phyloP scores from a whole-genome alignment of 441 rosid genomes.

The Macaranga tanarius region DNA sequence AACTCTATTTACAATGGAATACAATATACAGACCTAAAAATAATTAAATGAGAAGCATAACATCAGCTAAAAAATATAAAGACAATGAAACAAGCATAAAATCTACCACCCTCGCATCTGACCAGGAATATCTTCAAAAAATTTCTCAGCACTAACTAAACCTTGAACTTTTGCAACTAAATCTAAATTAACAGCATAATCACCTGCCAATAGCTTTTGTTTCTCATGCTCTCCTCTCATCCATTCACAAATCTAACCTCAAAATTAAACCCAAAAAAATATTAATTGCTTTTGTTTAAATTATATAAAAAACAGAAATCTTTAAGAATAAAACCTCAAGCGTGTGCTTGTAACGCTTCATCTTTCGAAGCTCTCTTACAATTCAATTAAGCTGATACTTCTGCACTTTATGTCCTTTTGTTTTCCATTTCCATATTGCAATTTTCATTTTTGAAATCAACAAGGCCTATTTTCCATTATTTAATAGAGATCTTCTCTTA shows the following conservation, averaged over 20 bases:
- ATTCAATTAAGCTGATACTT: conserved; percentile 87
- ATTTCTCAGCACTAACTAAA: conserved; percentile 69
- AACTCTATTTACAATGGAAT: no score
- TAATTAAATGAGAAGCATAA: no score
- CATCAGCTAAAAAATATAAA: no score
- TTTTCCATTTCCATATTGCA: conserved; percentile 69
- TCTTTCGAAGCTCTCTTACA: conserved; percentile 84
- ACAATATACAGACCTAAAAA: no score
- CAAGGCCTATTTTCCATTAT: no score
- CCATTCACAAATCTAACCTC: conserved; percentile 76
- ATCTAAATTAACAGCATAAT: conserved; percentile 88
- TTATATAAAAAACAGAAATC: no score
- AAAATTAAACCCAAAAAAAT: neutral
- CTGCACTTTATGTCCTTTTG: conserved; percentile 63
- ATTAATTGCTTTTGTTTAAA: no score
- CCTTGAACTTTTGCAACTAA: conserved; percentile 75
- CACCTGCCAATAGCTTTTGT: conserved; percentile 73
- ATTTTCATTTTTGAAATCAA: no score
- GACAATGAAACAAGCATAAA: no score
- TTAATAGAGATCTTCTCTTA: no score
- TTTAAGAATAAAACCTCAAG: conserved; percentile 50
- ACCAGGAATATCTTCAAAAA: conserved; percentile 79
- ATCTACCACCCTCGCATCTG: conserved; percentile 59
- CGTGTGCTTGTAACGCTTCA: conserved; percentile 85
- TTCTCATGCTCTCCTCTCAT: conserved; percentile 67